These are phyloP conservation scores for Dothistroma septosporum DNA, from an alignment of 2,329 filamentous ascomycete species.

Conservation along the genomic window DNA sequence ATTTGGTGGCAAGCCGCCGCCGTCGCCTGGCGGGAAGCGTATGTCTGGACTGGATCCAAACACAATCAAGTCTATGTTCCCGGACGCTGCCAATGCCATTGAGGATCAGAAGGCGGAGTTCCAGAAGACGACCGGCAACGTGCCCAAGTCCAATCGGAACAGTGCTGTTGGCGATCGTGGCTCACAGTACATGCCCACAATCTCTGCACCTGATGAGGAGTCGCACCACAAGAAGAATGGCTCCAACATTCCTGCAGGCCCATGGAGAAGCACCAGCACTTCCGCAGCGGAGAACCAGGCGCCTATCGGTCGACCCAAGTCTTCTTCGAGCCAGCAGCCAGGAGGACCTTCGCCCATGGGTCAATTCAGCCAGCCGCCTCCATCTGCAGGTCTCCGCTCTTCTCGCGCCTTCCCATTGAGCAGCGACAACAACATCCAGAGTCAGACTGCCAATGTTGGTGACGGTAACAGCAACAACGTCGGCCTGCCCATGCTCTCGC, in stretches of 20 bases:
- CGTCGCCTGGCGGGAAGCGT: conserved; percentile 75
- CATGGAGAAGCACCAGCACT: conserved; percentile 62
- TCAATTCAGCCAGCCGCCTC: conserved; percentile 82
- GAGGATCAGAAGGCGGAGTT: conserved; percentile 97
- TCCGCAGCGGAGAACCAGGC: conserved; percentile 46
- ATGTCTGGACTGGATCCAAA: conserved; percentile 91
- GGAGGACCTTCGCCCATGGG: conserved; percentile 66
- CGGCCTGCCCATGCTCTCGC: conserved; percentile 75
- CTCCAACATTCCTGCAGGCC: conserved; percentile 67
- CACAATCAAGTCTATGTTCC: conserved; percentile 98
- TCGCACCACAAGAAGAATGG: conserved; percentile 52
- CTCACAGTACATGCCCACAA: conserved; percentile 65
- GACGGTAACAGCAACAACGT: conserved; percentile 41
- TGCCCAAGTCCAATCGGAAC: conserved; percentile 87
- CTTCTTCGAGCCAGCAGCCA: conserved; percentile 69
- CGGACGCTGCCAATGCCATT: conserved; percentile 96
- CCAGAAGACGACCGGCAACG: conserved; percentile 83
- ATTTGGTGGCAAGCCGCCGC: conserved; percentile 61
- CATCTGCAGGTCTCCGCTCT: conserved; percentile 71
- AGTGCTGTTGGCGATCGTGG: conserved; percentile 74
- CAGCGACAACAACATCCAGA: conserved; percentile 70
- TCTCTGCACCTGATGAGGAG: conserved; percentile 64
- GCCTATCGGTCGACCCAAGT: conserved; percentile 66
- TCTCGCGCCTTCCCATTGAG: conserved; percentile 67
- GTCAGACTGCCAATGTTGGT: conserved; percentile 54